Base-by-base conservation (phyloP, 225 moss, liverwort and hornwort species). In the Ulota crispa region DNA sequence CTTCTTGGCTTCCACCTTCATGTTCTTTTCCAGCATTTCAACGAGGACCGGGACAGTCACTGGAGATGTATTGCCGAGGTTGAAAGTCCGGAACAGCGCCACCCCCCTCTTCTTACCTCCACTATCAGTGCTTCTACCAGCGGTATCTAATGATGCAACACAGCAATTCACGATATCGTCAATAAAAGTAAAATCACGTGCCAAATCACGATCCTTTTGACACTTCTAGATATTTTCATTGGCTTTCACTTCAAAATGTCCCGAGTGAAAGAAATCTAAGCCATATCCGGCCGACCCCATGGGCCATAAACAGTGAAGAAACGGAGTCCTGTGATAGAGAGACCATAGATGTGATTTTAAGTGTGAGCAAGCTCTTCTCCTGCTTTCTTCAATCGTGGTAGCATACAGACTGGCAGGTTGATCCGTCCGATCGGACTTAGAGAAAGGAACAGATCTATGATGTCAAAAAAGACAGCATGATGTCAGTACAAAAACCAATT, bases 241-340 rank as follows among this genome's bases (percentile, higher is more conserved):
- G 87, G 36, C 65, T 91, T 91, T 47, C 88, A 87, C 83, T 89
- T 86, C 3, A 91, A 72, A 78, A 91, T 91, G 41, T 91, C 91
- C 41, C 91, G 78, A 11, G 91, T 91, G 15, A 91, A 91, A 26
- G 91, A 91, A 61, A 91, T 89, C 76, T 91, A 91, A 0, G 91
- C 91, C 91, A 91, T 91, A 28, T 91, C 91, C 56, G 91, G 91
- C 26, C 91, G 88, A 80, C 91, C 91, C 91, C 91, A 91, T 55
- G 91, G 91, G 32, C 91, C 91, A 61, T 91, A 91, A 18, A 91
- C 91, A 42, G 91, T 91, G 78, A 91, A 91, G 76, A 91, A 91
- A 71, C 91, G 88, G 79, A 91, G 91, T 60, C 91, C 91, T 28
- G 91, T 91, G 56, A 91, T 91, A 31, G 91, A 91, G 16, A 91